phyloP scores from a whole-genome alignment of 768 basidiomycete species.

The Infundibulicybe gibba region DNA sequence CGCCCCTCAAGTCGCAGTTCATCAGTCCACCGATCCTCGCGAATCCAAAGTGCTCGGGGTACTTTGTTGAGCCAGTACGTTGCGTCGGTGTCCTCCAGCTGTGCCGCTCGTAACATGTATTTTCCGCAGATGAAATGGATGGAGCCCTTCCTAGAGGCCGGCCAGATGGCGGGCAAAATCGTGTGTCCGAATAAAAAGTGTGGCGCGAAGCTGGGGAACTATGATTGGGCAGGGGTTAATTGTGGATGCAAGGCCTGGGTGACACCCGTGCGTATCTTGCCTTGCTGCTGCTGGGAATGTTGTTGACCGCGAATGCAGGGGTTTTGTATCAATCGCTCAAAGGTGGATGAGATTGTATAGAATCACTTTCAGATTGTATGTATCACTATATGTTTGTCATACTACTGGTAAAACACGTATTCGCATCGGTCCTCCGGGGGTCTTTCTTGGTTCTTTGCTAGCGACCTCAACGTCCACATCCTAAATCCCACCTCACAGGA shows the following conservation, averaged over 20 bases:
- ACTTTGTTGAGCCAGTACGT: constrained; percentile 93
- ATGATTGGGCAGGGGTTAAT: constrained; percentile 93
- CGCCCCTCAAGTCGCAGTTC: constrained; percentile 20
- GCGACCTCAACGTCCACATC: too few species aligned
- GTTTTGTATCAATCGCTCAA: constrained; percentile 66
- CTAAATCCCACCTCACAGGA: too few species aligned
- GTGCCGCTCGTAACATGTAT: neutral
- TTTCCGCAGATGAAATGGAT: constrained; percentile 87
- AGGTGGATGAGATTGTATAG: constrained; percentile 57
- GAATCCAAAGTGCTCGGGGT: constrained; percentile 89
- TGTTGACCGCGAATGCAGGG: constrained; percentile 30
- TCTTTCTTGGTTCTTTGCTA: too few species aligned
- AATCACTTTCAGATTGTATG: neutral
- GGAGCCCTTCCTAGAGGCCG: constrained; percentile 75
- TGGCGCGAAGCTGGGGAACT: constrained; percentile 88
- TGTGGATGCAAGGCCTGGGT: constrained; percentile 95
- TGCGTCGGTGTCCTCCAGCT: neutral
- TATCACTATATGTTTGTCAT: too few species aligned
- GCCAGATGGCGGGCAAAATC: constrained; percentile 84
- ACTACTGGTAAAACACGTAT: too few species aligned
- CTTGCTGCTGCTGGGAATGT: neutral
- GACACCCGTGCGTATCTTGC: constrained; percentile 61
- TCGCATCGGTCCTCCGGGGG: too few species aligned
- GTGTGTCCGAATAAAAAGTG: constrained; percentile 91
- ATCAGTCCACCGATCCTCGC: constrained; percentile 64